These are phyloP conservation scores for Melastoma malabathricum DNA, from an alignment of 345 rosid genomes.

Conservation along the genomic window DNA sequence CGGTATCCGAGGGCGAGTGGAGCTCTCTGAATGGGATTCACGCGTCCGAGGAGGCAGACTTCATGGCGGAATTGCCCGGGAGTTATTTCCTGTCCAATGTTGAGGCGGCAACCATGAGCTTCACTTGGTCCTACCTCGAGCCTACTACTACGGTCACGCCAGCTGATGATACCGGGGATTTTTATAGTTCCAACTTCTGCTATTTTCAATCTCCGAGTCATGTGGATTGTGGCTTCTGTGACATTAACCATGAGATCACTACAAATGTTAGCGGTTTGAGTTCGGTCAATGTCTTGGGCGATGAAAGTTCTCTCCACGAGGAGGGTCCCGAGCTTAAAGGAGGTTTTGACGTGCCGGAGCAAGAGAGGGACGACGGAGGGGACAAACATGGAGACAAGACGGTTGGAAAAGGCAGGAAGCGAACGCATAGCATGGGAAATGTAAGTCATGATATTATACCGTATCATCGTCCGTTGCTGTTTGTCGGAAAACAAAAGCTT, in stretches of 20 bases:
- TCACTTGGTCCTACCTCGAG: too few relatives aligned
- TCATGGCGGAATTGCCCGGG: constrained; percentile 53
- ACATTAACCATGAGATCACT: constrained; percentile 4
- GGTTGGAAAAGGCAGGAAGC: constrained; percentile 31
- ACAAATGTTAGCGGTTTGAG: neutral
- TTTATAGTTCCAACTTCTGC: too few relatives aligned
- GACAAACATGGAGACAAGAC: constrained; percentile 6
- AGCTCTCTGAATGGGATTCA: constrained; percentile 36
- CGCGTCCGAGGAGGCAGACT: constrained; percentile 59
- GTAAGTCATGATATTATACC: constrained; percentile 22
- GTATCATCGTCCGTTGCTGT: too few relatives aligned
- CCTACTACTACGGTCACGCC: too few relatives aligned
- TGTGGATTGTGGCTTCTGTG: constrained; percentile 17
- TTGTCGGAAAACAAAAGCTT: too few relatives aligned
- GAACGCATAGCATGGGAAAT: constrained; percentile 24
- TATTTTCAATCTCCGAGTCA: constrained; percentile 13
- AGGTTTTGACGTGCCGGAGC: constrained; percentile 16
- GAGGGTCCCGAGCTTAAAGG: constrained; percentile 11
- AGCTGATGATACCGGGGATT: too few relatives aligned
- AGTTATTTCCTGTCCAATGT: constrained; percentile 15
- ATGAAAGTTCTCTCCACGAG: too few relatives aligned
- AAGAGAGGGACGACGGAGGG: constrained; percentile 22
- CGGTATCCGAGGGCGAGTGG: constrained; percentile 44
- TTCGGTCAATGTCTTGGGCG: too few relatives aligned
- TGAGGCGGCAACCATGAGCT: constrained; percentile 3